Evolutionary conservation across 2,329 filamentous ascomycete species (phyloP).

Genomic region (Arthrobotrys sphaeroides): DNA sequence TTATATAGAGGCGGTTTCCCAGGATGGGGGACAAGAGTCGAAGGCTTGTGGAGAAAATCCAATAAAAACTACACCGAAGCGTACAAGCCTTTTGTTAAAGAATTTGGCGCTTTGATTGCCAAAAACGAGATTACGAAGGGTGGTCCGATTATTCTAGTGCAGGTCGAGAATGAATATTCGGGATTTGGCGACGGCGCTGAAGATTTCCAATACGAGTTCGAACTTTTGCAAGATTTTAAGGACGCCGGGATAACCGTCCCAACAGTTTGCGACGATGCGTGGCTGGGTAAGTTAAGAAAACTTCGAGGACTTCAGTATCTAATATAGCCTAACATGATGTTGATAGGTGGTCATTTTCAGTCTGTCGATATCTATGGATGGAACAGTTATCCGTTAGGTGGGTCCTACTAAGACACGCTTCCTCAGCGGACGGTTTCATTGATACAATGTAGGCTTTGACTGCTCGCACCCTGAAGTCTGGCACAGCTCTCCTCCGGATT

Average conservation of each 20-base stretch:
- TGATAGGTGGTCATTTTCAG: constrained; percentile 39
- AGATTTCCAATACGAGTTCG: constrained; percentile 39
- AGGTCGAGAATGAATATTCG: constrained; percentile 72
- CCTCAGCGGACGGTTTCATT: not conserved
- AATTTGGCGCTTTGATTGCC: constrained; percentile 65
- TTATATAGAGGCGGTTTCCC: constrained; percentile 22
- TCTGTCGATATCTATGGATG: constrained; percentile 49
- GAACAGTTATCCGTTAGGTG: constrained; percentile 46
- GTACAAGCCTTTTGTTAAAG: constrained; percentile 65
- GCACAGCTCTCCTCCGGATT: constrained; percentile 40
- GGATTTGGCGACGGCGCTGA: constrained; percentile 56
- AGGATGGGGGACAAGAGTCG: constrained; percentile 53
- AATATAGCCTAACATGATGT: not conserved
- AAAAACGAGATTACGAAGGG: constrained; percentile 66
- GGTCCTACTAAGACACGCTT: not conserved
- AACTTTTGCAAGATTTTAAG: constrained; percentile 41
- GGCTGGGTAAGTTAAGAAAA: constrained; percentile 9
- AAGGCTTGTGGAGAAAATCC: constrained; percentile 62
- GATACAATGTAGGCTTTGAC: constrained; percentile 24
- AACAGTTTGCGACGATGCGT: constrained; percentile 47
- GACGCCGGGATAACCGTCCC: constrained; percentile 41
- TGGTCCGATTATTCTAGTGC: constrained; percentile 75
- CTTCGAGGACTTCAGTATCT: too few relatives aligned
- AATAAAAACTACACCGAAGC: constrained; percentile 61
- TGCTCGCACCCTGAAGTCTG: constrained; percentile 42